A percentile compares a stretch with the other conserved stretches of the same genome.
Conservation (phyloP, 2,329 filamentous ascomycete genomes). For the Alternaria consortialis region DNA sequence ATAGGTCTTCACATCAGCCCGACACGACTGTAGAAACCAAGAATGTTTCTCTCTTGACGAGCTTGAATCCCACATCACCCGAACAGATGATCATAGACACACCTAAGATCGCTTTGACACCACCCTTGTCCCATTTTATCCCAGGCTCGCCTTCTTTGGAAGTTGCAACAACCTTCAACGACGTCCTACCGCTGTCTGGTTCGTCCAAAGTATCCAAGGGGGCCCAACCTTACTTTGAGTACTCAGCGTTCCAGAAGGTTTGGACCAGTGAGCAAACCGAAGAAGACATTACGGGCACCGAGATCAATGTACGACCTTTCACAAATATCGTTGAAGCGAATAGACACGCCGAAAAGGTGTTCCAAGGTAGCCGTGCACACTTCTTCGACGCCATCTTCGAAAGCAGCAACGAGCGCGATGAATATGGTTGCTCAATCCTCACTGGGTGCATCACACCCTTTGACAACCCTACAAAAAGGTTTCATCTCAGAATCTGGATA, state of each 20-base stretch:
- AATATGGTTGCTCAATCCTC: conserved; percentile 19
- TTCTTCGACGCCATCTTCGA: conserved; percentile 10
- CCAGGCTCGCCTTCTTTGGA: not conserved
- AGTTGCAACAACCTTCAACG: not conserved
- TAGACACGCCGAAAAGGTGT: conserved; percentile 20
- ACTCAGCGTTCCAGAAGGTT: conserved; percentile 29
- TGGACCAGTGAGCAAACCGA: conserved; percentile 18
- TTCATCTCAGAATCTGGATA: conserved; percentile 30
- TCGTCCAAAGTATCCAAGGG: not conserved
- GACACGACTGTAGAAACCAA: not conserved
- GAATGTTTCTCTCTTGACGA: not conserved
- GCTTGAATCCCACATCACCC: not conserved
- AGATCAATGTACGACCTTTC: conserved; percentile 17
- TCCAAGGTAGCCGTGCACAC: conserved; percentile 11
- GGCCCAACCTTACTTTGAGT: conserved; percentile 38
- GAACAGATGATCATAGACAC: not conserved
- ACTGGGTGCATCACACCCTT: conserved; percentile 15
- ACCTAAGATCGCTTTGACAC: not conserved
- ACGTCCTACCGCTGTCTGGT: not conserved
- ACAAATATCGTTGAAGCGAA: conserved; percentile 30
- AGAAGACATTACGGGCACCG: not conserved
- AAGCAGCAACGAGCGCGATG: conserved; percentile 15
- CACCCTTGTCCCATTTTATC: not conserved
- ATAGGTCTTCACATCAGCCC: not conserved
- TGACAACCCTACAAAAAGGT: conserved; percentile 19